Percentiles rank a stretch among this genome's conserved stretches.
Evolutionary conservation across 192 early-diverging fungal species (phyloP).

Genomic region (Pilobolus umbonatus): DNA sequence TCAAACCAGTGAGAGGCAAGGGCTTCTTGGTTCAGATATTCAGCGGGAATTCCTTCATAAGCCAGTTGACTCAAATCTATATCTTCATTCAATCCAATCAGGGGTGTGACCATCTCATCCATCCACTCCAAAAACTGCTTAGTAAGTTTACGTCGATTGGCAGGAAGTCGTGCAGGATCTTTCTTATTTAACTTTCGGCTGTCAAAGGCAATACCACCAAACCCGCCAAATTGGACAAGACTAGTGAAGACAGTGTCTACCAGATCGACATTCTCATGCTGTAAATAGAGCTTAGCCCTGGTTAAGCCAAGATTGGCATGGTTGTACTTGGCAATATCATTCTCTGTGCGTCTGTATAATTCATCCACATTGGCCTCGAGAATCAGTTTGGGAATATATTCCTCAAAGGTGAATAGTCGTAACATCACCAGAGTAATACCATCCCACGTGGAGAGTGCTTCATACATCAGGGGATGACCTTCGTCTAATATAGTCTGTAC

Average conservation of each 20-base stretch:
- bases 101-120: conserved; percentile 24
- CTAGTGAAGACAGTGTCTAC: conserved; percentile 8
- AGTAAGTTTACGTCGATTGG: conserved; percentile 19
- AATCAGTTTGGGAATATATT: conserved; percentile 12
- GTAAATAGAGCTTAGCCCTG: conserved; percentile 14
- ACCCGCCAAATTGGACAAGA: not conserved
- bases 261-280: conserved; percentile 6
- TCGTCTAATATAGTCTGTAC: not conserved
- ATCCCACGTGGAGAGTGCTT: conserved; percentile 18
- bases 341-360: not conserved
- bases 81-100: conserved; percentile 20
- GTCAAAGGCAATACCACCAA: not conserved
- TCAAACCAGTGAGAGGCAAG: conserved; percentile 27
- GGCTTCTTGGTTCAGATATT: conserved; percentile 9
- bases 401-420: conserved; percentile 25
- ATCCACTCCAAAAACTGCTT: conserved; percentile 24
- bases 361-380: conserved; percentile 18
- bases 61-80: not conserved
- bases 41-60: not conserved
- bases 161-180: conserved; percentile 4
- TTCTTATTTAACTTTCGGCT: conserved; percentile 7
- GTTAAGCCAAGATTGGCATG: conserved; percentile 6
- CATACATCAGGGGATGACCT: conserved; percentile 1
- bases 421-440: conserved; percentile 4
- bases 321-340: conserved; percentile 1